These are phyloP conservation scores for Lodderomyces jiufengensis DNA, from an alignment of 1,139 yeast species.

Conservation along the genomic window DNA sequence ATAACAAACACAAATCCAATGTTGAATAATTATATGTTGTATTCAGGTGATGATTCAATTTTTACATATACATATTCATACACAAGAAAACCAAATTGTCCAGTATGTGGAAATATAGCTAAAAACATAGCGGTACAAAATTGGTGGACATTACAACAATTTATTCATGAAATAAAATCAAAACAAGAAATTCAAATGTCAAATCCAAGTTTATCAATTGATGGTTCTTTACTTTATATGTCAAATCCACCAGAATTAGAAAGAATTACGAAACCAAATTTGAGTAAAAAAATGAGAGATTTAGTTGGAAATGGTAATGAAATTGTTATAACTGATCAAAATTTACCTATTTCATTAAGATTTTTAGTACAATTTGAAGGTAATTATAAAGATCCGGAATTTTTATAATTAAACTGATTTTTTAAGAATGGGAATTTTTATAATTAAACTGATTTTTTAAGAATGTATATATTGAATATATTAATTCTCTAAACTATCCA, in stretches of 20 bases:
- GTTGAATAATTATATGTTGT: constrained; percentile 81
- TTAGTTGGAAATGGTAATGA: constrained; percentile 48
- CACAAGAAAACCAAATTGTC: constrained; percentile 58
- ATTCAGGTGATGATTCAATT: constrained; percentile 74
- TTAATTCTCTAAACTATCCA: constrained; percentile 16
- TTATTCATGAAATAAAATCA: constrained; percentile 38
- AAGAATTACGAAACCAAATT: constrained; percentile 45
- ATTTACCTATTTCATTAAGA: constrained; percentile 44
- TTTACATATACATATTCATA: constrained; percentile 71
- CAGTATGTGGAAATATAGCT: constrained; percentile 64
- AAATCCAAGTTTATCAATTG: constrained; percentile 50
- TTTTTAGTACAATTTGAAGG: constrained; percentile 24
- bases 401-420: constrained; percentile 2
- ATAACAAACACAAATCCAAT: constrained; percentile 66
- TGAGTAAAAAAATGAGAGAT: constrained; percentile 30
- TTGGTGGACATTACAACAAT: constrained; percentile 46
- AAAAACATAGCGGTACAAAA: constrained; percentile 29
- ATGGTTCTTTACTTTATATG: constrained; percentile 43
- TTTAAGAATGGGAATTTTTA: too few relatives aligned
- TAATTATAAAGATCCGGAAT: constrained; percentile 16
- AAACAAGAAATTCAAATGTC: constrained; percentile 40
- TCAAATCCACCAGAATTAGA: constrained; percentile 51
- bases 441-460: neutral
- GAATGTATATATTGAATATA: neutral
- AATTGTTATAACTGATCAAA: constrained; percentile 54